These are phyloP conservation scores for Aspergillus sparsus DNA, from an alignment of 495 filamentous ascomycete species.

Conservation along the genomic window DNA sequence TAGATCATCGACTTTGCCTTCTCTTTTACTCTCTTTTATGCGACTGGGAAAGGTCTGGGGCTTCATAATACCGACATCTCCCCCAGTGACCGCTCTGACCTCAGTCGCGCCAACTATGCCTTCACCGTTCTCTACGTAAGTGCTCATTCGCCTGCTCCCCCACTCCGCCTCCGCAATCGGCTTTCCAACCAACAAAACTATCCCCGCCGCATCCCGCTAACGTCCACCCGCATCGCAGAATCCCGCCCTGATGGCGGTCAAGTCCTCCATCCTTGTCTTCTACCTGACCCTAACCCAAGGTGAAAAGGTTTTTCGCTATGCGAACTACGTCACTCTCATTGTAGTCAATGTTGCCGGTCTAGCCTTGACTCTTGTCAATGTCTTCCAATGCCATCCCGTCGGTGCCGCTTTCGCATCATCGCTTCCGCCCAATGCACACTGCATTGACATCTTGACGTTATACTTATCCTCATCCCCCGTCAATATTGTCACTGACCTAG, in stretches of 20 bases:
- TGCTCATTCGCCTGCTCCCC: slow-evolving; percentile 16
- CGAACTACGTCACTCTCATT: slow-evolving; percentile 66
- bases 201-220: slow-evolving; percentile 1
- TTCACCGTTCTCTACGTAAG: slow-evolving; percentile 83
- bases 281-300: slow-evolving; percentile 78
- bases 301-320: slow-evolving; percentile 69
- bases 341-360: slow-evolving; percentile 77
- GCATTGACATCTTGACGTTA: slow-evolving; percentile 75
- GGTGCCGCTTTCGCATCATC: slow-evolving; percentile 58
- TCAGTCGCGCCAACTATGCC: slow-evolving; percentile 73
- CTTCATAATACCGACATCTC: slow-evolving; percentile 69
- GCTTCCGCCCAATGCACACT: slow-evolving; percentile 46
- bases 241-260: slow-evolving; percentile 72
- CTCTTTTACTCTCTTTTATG: slow-evolving; percentile 74
- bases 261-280: slow-evolving; percentile 89
- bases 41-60: slow-evolving; percentile 69
- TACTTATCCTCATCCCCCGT: slow-evolving; percentile 83
- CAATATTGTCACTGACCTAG: slow-evolving; percentile 83
- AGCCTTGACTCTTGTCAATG: slow-evolving; percentile 79
- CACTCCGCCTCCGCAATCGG: slow-evolving; percentile 1
- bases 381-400: slow-evolving; percentile 85
- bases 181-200: background rate
- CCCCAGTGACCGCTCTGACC: slow-evolving; percentile 38
- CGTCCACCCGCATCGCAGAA: slow-evolving; percentile 56
- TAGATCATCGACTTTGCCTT: slow-evolving; percentile 73